Conservation (phyloP, 108 stramenopile genomes). For the Mediolabrus comicus region DNA sequence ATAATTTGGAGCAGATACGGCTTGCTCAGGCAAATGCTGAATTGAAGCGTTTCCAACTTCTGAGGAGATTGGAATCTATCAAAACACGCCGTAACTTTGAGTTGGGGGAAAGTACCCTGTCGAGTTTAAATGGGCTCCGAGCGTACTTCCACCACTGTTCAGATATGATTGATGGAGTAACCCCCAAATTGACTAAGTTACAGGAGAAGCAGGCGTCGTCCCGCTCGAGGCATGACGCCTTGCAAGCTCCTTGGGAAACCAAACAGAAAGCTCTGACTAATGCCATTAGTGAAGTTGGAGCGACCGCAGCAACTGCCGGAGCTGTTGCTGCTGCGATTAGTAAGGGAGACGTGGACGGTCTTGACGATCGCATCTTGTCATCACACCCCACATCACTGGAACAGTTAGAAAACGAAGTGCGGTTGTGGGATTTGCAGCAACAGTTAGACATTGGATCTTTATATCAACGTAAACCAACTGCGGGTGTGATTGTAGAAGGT, state of each 20-base stretch:
- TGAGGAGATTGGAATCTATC: constrained; percentile 72
- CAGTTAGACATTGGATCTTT: constrained; percentile 63
- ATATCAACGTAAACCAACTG: constrained; percentile 75
- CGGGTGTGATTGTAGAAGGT: constrained; percentile 81
- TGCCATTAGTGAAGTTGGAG: constrained; percentile 56
- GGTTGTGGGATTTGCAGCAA: constrained; percentile 74
- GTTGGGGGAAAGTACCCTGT: constrained; percentile 77
- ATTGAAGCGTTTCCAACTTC: constrained; percentile 80
- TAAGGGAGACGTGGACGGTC: constrained; percentile 62
- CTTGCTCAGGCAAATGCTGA: constrained; percentile 80
- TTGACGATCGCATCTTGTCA: constrained; percentile 20
- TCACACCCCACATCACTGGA: constrained; percentile 57
- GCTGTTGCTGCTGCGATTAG: constrained; percentile 60
- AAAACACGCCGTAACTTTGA: constrained; percentile 89
- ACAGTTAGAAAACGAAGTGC: constrained; percentile 69
- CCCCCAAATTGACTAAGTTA: constrained; percentile 57
- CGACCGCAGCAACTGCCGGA: constrained; percentile 50
- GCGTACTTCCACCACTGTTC: constrained; percentile 77
- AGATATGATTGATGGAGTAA: constrained; percentile 61
- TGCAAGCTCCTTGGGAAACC: constrained; percentile 65
- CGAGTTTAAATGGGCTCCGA: constrained; percentile 70
- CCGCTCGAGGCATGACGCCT: constrained; percentile 53
- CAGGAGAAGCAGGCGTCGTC: constrained; percentile 67
- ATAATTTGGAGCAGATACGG: constrained; percentile 77
- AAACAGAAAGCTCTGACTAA: constrained; percentile 60